phyloP scores from a whole-genome alignment of 108 stramenopile genomes.

The Stephanodiscus triporus region DNA sequence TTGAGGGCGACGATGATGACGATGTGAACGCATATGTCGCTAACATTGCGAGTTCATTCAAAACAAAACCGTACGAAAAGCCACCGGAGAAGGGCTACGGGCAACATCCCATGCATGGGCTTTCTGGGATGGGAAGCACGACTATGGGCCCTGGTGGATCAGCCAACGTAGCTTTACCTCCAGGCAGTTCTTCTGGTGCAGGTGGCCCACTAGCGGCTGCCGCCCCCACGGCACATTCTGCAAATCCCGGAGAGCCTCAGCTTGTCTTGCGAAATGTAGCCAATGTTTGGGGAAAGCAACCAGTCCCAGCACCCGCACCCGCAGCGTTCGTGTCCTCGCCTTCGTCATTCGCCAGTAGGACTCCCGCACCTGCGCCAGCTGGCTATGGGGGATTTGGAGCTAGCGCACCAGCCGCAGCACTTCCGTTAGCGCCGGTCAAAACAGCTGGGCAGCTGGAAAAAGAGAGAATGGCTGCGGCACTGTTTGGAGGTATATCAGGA shows the following conservation, averaged over 20 bases:
- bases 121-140: conserved; percentile 37
- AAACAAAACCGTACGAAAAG: conserved; percentile 93
- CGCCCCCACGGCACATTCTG: conserved; percentile 15
- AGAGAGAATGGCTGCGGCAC: conserved; percentile 93
- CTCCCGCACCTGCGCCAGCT: conserved; percentile 43
- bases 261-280: conserved; percentile 79
- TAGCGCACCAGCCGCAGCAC: conserved; percentile 50
- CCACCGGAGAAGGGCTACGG: conserved; percentile 60
- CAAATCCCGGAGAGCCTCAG: conserved; percentile 47
- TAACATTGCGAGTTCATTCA: conserved; percentile 64
- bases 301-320: conserved; percentile 39
- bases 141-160: conserved; percentile 53
- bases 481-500: conserved; percentile 92
- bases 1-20: conserved; percentile 90
- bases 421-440: conserved; percentile 50
- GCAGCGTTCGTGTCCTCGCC: conserved; percentile 44
- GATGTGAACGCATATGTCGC: conserved; percentile 56
- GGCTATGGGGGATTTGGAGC: conserved; percentile 55
- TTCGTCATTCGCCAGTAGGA: conserved; percentile 25
- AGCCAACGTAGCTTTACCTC: conserved; percentile 50
- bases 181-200: conserved; percentile 44
- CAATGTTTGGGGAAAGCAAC: conserved; percentile 85
- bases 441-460: conserved; percentile 89
- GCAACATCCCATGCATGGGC: conserved; percentile 27
- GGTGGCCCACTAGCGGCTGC: conserved; percentile 46